A percentile compares a stretch with the other conserved stretches of the same genome.
Conservation (phyloP, 1,284 basidiomycete genomes). For the Phellopilus nigrolimitatus region DNA sequence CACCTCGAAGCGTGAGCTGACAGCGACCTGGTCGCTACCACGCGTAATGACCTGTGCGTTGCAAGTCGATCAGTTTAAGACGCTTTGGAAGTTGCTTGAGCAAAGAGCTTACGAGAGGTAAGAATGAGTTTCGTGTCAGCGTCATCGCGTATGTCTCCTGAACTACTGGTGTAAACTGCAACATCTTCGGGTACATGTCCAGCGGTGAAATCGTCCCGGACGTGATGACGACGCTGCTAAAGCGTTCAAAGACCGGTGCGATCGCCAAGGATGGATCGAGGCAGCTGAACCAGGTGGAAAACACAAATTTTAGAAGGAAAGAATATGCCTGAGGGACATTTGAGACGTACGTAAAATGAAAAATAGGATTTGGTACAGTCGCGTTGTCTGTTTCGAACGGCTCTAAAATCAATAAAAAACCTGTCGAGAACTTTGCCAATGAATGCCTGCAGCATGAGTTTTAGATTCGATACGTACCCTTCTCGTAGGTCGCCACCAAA, state of each 20-base stretch:
- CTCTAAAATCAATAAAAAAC: constrained; percentile 95
- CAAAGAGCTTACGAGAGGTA: constrained; percentile 76
- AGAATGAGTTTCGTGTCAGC: constrained; percentile 91
- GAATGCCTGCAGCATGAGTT: not conserved
- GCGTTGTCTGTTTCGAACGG: constrained; percentile 99
- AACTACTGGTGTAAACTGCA: constrained; percentile 96
- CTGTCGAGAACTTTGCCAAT: constrained; percentile 37
- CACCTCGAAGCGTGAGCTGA: constrained; percentile 99
- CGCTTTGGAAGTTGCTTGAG: not conserved
- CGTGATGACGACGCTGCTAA: constrained; percentile 97
- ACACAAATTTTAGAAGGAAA: not conserved
- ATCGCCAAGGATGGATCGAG: constrained; percentile 98
- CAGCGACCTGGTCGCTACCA: constrained; percentile 97
- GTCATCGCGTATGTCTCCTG: constrained; percentile 99
- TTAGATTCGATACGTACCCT: constrained; percentile 49
- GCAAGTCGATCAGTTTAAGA: not conserved
- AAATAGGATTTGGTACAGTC: constrained; percentile 97
- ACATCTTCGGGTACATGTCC: constrained; percentile 99
- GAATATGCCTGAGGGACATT: constrained; percentile 3
- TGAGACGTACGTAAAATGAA: constrained; percentile 87
- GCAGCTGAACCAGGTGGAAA: constrained; percentile 51
- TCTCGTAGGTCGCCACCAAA: constrained; percentile 96
- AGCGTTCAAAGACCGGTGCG: constrained; percentile 96
- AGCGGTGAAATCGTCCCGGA: constrained; percentile 97
- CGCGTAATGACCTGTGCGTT: constrained; percentile 86